Evolutionary conservation across 2,329 filamentous ascomycete genomes (phyloP).

Genomic region (Lachnellula willkommii): DNA sequence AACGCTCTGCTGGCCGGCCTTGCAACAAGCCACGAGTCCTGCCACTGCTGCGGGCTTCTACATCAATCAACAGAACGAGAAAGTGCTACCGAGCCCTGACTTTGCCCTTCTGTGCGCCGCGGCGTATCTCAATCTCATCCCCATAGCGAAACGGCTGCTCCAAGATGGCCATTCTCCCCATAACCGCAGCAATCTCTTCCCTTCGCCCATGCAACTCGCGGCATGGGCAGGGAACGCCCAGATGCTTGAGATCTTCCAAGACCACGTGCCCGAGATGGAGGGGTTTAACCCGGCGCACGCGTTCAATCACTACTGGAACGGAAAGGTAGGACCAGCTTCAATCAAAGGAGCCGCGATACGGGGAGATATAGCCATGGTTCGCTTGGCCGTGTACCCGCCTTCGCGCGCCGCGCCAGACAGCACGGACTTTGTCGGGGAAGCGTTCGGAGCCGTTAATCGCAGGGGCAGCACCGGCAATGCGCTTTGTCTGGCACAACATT

Average conservation of each 20-base stretch:
- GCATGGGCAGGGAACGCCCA: conserved; percentile 6
- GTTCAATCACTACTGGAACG: background rate
- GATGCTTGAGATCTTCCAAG: conserved; percentile 8
- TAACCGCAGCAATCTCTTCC: conserved; percentile 5
- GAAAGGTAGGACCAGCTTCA: conserved; percentile 1
- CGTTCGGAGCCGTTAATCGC: background rate
- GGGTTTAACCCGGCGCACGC: too few relatives aligned
- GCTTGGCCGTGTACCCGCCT: conserved; percentile 8
- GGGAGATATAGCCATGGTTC: conserved; percentile 9
- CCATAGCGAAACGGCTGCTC: conserved; percentile 6
- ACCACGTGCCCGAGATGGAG: conserved; percentile 3
- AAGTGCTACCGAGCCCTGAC: background rate
- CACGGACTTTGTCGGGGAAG: conserved; percentile 1
- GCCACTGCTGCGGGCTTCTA: too few relatives aligned
- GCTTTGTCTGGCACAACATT: background rate
- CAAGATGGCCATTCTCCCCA: conserved; percentile 1
- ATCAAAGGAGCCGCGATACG: background rate
- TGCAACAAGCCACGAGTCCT: background rate
- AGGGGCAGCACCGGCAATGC: background rate
- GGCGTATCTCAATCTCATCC: conserved; percentile 8
- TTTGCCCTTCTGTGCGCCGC: conserved; percentile 10
- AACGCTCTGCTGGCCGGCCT: conserved; percentile 13
- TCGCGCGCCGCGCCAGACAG: conserved; percentile 1
- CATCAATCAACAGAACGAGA: too few relatives aligned
- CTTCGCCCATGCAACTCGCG: conserved; percentile 7